Percentiles rank a stretch among this genome's conserved stretches.
phyloP scores from a whole-genome alignment of 495 filamentous ascomycete genomes.

The Podospora pseudoanserina region DNA sequence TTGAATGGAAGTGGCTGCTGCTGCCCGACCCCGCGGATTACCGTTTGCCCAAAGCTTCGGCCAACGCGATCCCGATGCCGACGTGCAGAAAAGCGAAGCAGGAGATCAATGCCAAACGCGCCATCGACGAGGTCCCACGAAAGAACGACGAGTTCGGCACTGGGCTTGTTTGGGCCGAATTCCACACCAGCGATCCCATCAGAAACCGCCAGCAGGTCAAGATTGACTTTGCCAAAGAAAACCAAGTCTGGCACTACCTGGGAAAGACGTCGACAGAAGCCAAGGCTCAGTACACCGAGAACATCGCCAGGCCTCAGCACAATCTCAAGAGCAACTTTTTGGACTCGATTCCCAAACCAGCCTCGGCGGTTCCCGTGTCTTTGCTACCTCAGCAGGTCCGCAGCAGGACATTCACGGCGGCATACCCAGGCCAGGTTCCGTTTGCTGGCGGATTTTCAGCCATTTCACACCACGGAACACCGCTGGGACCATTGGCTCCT shows the following conservation, averaged over 20 bases:
- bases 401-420: constrained; percentile 17
- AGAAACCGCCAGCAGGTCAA: constrained; percentile 43
- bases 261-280: constrained; percentile 84
- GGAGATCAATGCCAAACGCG: constrained; percentile 54
- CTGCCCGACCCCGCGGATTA: constrained; percentile 62
- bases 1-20: constrained; percentile 76
- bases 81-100: constrained; percentile 53
- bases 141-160: constrained; percentile 68
- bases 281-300: constrained; percentile 86
- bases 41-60: constrained; percentile 59
- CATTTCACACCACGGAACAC: neutral
- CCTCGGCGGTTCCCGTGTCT: constrained; percentile 27
- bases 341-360: constrained; percentile 56
- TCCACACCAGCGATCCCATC: constrained; percentile 57
- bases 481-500: constrained; percentile 8
- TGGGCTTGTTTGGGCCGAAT: constrained; percentile 76
- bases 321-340: constrained; percentile 60
- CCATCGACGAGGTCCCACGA: constrained; percentile 58
- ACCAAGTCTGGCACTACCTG: constrained; percentile 88
- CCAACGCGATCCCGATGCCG: constrained; percentile 55
- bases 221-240: constrained; percentile 63
- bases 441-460: constrained; percentile 6
- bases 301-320: constrained; percentile 55
- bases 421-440: constrained; percentile 13
- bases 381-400: constrained; percentile 23